A percentile compares a stretch with the other conserved stretches of the same genome.
Evolutionary conservation across 2,329 filamentous ascomycete genomes (phyloP).

Genomic region (Stagonosporopsis tanaceti): DNA sequence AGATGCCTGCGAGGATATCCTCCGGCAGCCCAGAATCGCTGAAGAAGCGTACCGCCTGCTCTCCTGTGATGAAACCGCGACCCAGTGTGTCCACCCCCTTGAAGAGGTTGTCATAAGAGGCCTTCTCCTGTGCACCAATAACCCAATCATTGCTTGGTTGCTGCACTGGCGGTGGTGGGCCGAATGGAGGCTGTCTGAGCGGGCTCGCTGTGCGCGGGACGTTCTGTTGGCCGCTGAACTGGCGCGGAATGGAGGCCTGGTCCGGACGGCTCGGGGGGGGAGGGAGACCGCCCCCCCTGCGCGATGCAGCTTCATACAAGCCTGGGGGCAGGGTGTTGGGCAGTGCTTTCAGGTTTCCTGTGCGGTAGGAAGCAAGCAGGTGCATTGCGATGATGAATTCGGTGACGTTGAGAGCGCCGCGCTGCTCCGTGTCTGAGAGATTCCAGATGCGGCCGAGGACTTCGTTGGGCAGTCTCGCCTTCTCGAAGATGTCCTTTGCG

Average conservation of each 20-base stretch:
- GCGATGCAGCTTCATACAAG: slow-evolving; percentile 87
- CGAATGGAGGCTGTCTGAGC: slow-evolving; percentile 59
- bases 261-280: slow-evolving; percentile 55
- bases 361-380: slow-evolving; percentile 89
- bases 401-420: slow-evolving; percentile 82
- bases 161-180: slow-evolving; percentile 59
- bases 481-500: slow-evolving; percentile 94
- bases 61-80: slow-evolving; percentile 86
- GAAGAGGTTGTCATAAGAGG: slow-evolving; percentile 87
- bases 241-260: slow-evolving; percentile 75
- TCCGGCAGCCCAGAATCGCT: slow-evolving; percentile 90
- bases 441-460: slow-evolving; percentile 95
- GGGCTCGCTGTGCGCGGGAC: slow-evolving; percentile 66
- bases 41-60: slow-evolving; percentile 93
- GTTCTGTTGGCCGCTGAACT: slow-evolving; percentile 73
- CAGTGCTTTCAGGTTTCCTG: slow-evolving; percentile 77
- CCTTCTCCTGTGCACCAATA: slow-evolving; percentile 83
- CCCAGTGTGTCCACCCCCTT: slow-evolving; percentile 80
- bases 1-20: slow-evolving; percentile 90
- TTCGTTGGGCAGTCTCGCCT: slow-evolving; percentile 88
- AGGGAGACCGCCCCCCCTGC: slow-evolving; percentile 58
- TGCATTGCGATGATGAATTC: slow-evolving; percentile 99
- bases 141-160: slow-evolving; percentile 76
- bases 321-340: slow-evolving; percentile 83
- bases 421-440: slow-evolving; percentile 90